Evolutionary conservation across 495 filamentous ascomycete species (phyloP), one percentile per base, ranked within the genome.

Genomic region (Cryomyces antarcticus): DNA sequence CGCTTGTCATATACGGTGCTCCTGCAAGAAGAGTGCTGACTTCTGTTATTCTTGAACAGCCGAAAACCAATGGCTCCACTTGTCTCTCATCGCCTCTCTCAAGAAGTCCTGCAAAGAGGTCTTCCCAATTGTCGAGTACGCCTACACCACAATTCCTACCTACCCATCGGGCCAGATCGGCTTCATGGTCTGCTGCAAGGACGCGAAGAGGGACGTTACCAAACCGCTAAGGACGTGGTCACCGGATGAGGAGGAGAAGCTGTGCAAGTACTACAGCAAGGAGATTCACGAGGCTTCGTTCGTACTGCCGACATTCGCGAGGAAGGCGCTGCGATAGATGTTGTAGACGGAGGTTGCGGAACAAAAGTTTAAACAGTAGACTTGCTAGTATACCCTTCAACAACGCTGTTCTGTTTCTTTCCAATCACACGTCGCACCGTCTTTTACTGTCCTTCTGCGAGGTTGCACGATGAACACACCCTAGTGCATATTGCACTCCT

Each of bases 121-220:
- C 62, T 99, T 99, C 77, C 87, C 92, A 40, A 78, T 79, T 45
- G 92, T 78, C 60, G 92, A 96, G 66, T 99, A 96, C 71, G 92
- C 82, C 49, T 99, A 93, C 76, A 96, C 92, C 52, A 95, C 88
- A 55, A 99, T 96, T 66, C 92, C 92, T 44, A 99, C 92, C 56
- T 99, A 99, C 71, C 92, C 92, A 45, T 89, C 82, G 45, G 92
- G 92, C 61, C 88, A 95, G 70, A 99, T 99, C 58, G 92, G 92
- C 61, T 99, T 96, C 77, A 93, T 96, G 85, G 83, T 99, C 50
- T 96, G 89, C 77, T 81, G 70, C 76, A 96, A 96, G 75, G 89
- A 96, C 57, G 68, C 74, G 51, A 71, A 58, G 50, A 75, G 78
- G 57, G 75, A 99, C 64, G 73, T 96, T 45, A 78, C 67, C 56